phyloP scores from a whole-genome alignment of 768 basidiomycete species.

The Saitozyma podzolica region DNA sequence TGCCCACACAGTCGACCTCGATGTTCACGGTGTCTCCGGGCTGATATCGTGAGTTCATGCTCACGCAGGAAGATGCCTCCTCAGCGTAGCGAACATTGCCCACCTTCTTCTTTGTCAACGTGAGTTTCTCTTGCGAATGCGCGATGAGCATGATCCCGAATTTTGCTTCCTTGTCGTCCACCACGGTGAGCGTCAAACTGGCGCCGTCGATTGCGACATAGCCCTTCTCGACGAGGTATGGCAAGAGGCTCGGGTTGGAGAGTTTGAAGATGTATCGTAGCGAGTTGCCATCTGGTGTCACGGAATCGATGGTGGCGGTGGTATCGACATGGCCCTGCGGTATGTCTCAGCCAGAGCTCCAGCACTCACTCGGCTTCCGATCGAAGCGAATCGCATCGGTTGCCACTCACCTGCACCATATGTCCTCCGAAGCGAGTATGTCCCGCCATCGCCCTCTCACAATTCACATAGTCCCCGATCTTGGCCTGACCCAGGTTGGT shows the following conservation, averaged over 20 bases:
- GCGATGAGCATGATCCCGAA: conserved; percentile 94
- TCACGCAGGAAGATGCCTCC: no score
- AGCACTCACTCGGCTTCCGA: neutral
- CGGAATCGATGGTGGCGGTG: conserved; percentile 72
- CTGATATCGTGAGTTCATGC: neutral
- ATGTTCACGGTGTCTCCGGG: conserved; percentile 73
- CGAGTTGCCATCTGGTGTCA: conserved; percentile 78
- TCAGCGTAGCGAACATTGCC: conserved; percentile 53
- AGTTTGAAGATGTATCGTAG: conserved; percentile 79
- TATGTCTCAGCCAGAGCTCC: neutral
- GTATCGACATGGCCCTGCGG: conserved; percentile 87
- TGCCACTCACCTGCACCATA: conserved; percentile 78
- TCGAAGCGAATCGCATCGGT: neutral
- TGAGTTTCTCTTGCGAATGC: conserved; percentile 87
- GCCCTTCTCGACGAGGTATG: conserved; percentile 88
- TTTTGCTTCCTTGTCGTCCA: conserved; percentile 56
- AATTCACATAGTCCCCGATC: conserved; percentile 78
- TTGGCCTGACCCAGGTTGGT: conserved; percentile 88
- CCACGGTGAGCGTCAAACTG: conserved; percentile 83
- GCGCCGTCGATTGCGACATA: conserved; percentile 93
- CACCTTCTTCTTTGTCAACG: conserved; percentile 69
- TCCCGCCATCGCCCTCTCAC: conserved; percentile 91
- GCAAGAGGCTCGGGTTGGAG: conserved; percentile 61
- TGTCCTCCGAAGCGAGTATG: conserved; percentile 94
- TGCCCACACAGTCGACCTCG: conserved; percentile 61